Base-by-base conservation (phyloP, 2,329 filamentous ascomycete species). In the Sporothrix euskadiensis region DNA sequence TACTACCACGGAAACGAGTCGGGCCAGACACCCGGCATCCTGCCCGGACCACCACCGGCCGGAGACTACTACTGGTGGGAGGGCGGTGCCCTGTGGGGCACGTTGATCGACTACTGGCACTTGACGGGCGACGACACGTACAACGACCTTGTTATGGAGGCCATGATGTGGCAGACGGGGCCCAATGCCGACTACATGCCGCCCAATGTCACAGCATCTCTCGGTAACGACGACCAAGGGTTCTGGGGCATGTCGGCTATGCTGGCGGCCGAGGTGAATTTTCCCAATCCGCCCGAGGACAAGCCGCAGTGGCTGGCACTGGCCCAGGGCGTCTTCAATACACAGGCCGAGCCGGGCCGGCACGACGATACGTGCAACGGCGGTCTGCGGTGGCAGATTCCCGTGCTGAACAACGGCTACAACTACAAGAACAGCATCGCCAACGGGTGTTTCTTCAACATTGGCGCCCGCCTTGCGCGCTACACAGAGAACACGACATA, bases 311-410 rank as follows among this genome's bases (percentile, higher is more conserved):
- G 87, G 83, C 80, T 88, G 7, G 83, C 85, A 3, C 82, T 91
- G 3, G 88, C 86, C 0, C 84, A 88, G 77, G 86, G 86, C 63
- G 87, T 89, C 1, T 91, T 84, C 74, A 87, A 89, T 76, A 83
- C 83, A 2, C 81, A 82, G 68, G 85, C 84, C 0, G 73, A 73
- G 4, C 80, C 82, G 10, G 82, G 84, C 54, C 90, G 89, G 85
- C 85, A 90, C 73, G 83, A 81, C 0, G 78, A 78, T 0, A 83
- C 82, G 1, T 92, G 90, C 78, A 83, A 83, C 22, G 90, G 90
- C 69, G 90, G 90, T 1, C 80, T 92, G 74, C 86, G 89, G 74
- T 91, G 89, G 89, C 90, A 92, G 81, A 88, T 92, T 63, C 88
- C 86, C 77, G 80, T 84, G 0, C 86, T 88, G 77, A 90, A 91